Base-by-base conservation (phyloP, 2,329 filamentous ascomycete genomes). In the Stylonectria norvegica region DNA sequence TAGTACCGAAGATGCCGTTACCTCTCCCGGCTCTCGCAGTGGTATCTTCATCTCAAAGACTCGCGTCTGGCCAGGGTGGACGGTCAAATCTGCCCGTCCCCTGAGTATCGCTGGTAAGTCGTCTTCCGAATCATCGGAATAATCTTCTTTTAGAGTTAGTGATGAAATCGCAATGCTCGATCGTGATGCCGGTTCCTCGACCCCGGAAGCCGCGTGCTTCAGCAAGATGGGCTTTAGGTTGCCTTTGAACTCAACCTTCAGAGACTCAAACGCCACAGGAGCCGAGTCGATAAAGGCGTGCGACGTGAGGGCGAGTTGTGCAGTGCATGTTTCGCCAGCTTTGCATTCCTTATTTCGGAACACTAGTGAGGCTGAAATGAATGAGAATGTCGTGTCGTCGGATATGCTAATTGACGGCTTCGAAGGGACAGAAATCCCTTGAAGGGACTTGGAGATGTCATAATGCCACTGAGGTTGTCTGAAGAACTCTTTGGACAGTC, bases 11-110 rank as follows among this genome's bases (percentile, higher is more conserved):
- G 76, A 72, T 4, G 86, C 81, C 34, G 75, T 79, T 1, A 85
- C 81, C 40, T 87, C 78, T n/a, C 89, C 89, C 3, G 89, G 80
- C 63, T 96, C 90, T 43, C 89, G 81, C 12, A 95, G 75, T 2
- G 83, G 78, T 42, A 89, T 77, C 7, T 75, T 76, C 53, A 95
- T 73, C 52, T 86, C 79, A 47, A 86, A 84, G 1, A 90, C 78
- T 38, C 78, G 80, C 7, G 75, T 85, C 45, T 86, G 77, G 1
- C 81, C 81, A 11, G 89, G 78, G 9, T 66, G 62, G 30, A 96
- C 65, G 0, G 73, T 79, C 39, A 96, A 65, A 59, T 90, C 72
- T 7, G 77, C 75, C 9, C 66, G 56, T 1, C 85, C 85, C 27
- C 65, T 61, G 38, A 83, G 66, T 33, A 71, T 49, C 6, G 57